Evolutionary conservation across 1,284 basidiomycete species (phyloP), one percentile per base, ranked within the genome.

Genomic region (Fomitopsis pinicola): DNA sequence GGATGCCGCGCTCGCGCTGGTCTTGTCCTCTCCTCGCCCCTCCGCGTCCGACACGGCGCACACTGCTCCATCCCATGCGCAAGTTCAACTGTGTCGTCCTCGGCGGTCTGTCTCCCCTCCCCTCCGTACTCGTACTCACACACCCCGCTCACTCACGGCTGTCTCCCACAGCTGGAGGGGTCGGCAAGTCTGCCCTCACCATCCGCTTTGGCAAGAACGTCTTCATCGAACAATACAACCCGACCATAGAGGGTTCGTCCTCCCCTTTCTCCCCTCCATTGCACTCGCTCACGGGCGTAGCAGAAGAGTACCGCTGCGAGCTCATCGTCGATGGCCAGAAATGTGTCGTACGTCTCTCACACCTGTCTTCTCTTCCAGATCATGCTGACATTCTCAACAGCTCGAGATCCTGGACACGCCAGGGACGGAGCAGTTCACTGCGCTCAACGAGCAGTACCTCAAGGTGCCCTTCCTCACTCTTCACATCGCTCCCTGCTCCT

Each of bases 361-460:
- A 22, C 50, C 9, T 30, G 54, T 46, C 8, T 38, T 14, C 28
- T 40, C 38, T 42, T 14, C 42, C 4, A 28, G 10, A 50, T 50
- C 45, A 30, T 59, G 30, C 50, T 56, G 10, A 50, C 64, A 42
- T 58, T 62, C 61, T 55, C 56, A 48, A 35, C 72, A 91, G 87
- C 84, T 95, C 60, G 92, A 96, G 71, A 87, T 96, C 42, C 75
- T 95, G 59, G 94, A 96, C 72, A 96, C 94, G 14, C 94, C 94
- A 19, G 94, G 94, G 12, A 88, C 89, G n/a, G 92, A 92, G 70
- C 94, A 93, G 72, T 93, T 93, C 71, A 89, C 80, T 14, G 86
- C 87, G 22, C 76, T 92, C 59, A 91, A 89, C 66, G 91, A 93
- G 73, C 78, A 88, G 9, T 92, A 91, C 70, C 90, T 92, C 71